Evolutionary conservation across 2,329 filamentous ascomycete species (phyloP).

Genomic region (Fusarium torreyae): DNA sequence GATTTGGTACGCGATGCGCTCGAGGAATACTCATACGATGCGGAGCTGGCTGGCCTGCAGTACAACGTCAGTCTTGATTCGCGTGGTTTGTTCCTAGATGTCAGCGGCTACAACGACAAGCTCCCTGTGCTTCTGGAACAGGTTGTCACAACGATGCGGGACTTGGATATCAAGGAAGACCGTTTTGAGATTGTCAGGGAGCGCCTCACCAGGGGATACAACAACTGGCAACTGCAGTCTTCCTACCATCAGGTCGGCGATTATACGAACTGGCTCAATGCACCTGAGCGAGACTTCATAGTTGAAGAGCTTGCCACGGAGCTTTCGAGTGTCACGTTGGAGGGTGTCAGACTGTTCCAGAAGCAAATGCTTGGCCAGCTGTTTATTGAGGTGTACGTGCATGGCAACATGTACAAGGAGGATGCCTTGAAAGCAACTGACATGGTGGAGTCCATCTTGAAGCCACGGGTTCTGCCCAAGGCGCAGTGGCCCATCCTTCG

Average conservation of each 20-base stretch:
- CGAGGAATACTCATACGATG: constrained; percentile 95
- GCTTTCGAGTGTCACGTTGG: constrained; percentile 79
- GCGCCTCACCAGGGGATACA: constrained; percentile 79
- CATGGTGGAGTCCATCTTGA: constrained; percentile 83
- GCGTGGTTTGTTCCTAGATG: constrained; percentile 81
- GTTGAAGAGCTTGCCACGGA: constrained; percentile 86
- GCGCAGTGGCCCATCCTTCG: constrained; percentile 86
- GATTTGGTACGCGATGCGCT: constrained; percentile 90
- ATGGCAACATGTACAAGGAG: constrained; percentile 95
- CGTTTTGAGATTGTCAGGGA: constrained; percentile 95
- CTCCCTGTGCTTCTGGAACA: constrained; percentile 91
- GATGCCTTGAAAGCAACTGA: constrained; percentile 90
- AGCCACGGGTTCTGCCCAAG: constrained; percentile 79
- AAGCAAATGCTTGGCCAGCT: constrained; percentile 86
- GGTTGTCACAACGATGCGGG: constrained; percentile 85
- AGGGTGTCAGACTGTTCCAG: constrained; percentile 83
- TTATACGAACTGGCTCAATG: constrained; percentile 84
- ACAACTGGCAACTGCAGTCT: constrained; percentile 90
- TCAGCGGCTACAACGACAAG: constrained; percentile 97
- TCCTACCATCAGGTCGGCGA: constrained; percentile 91
- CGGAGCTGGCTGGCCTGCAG: constrained; percentile 89
- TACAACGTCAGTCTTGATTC: constrained; percentile 83
- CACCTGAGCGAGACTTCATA: constrained; percentile 79
- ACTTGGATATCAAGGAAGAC: constrained; percentile 87
- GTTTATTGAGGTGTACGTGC: constrained; percentile 88